These are phyloP conservation scores for Septoria petroselini DNA, from an alignment of 2,329 filamentous ascomycete genomes.

Conservation along the genomic window DNA sequence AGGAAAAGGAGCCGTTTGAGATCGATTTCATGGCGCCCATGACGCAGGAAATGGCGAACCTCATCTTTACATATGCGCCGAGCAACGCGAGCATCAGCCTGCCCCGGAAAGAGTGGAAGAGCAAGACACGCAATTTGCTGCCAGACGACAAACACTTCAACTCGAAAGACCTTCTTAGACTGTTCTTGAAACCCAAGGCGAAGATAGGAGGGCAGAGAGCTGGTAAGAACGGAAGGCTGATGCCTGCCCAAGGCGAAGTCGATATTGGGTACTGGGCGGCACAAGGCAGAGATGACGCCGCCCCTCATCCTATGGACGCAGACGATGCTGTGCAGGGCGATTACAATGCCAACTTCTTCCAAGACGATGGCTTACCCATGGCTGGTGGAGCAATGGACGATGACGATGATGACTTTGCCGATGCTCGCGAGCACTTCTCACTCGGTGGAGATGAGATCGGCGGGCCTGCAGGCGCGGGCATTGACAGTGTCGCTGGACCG, in stretches of 20 bases:
- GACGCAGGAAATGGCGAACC: constrained; percentile 65
- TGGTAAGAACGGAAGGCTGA: constrained; percentile 39
- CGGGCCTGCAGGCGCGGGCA: constrained; percentile 33
- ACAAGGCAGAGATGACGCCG: constrained; percentile 46
- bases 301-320: constrained; percentile 34
- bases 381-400: constrained; percentile 61
- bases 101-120: constrained; percentile 93
- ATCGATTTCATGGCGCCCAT: constrained; percentile 84
- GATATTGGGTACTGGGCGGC: constrained; percentile 94
- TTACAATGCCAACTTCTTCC: constrained; percentile 97
- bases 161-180: constrained; percentile 79
- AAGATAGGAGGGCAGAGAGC: constrained; percentile 67
- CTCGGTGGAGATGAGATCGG: constrained; percentile 55
- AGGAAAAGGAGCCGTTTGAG: constrained; percentile 94
- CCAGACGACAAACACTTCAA: constrained; percentile 99
- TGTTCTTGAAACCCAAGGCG: constrained; percentile 94
- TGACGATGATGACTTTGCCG: constrained; percentile 71
- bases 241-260: constrained; percentile 64
- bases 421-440: constrained; percentile 75
- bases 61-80: constrained; percentile 75
- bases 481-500: constrained; percentile 37
- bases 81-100: constrained; percentile 79
- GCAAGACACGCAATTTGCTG: constrained; percentile 85
- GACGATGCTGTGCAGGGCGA: constrained; percentile 67
- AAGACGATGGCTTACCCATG: constrained; percentile 75